These are phyloP conservation scores for Lizonia empirigonia DNA, from an alignment of 2,329 filamentous ascomycete genomes.

Conservation along the genomic window DNA sequence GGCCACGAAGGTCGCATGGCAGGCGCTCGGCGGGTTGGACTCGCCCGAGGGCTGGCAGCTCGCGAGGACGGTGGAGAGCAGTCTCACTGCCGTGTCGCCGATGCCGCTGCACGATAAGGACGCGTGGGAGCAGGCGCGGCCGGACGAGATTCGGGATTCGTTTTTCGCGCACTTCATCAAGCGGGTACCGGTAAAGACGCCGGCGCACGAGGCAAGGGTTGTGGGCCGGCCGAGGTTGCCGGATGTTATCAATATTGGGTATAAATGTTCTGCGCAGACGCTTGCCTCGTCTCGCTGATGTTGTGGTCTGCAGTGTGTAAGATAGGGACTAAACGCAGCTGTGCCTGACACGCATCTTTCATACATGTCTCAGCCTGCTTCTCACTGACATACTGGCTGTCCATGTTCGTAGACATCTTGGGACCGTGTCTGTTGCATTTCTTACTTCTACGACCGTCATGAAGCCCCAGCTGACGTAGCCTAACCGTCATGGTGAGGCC, in stretches of 20 bases:
- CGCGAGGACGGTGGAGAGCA: slow-evolving; percentile 10
- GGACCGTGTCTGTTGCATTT: too few species aligned
- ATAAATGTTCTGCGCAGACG: too few species aligned
- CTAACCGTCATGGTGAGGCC: too few species aligned
- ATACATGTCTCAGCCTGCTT: too few species aligned
- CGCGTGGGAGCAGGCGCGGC: slow-evolving; percentile 6
- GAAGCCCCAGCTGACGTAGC: too few species aligned
- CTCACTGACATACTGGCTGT: too few species aligned
- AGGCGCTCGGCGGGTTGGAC: slow-evolving; percentile 30
- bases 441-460: too few species aligned
- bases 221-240: neutral
- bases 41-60: slow-evolving; percentile 30
- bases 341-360: too few species aligned
- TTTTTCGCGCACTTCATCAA: slow-evolving; percentile 8
- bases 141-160: slow-evolving; percentile 5
- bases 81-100: neutral
- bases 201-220: neutral
- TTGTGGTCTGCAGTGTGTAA: too few species aligned
- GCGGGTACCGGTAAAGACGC: neutral
- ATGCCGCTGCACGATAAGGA: slow-evolving; percentile 3
- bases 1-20: slow-evolving; percentile 36
- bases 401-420: too few species aligned
- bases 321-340: too few species aligned
- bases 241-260: neutral
- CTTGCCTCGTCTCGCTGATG: too few species aligned